phyloP scores from a whole-genome alignment of 108 stramenopile genomes.

The Nannochloropsis gaditana region DNA sequence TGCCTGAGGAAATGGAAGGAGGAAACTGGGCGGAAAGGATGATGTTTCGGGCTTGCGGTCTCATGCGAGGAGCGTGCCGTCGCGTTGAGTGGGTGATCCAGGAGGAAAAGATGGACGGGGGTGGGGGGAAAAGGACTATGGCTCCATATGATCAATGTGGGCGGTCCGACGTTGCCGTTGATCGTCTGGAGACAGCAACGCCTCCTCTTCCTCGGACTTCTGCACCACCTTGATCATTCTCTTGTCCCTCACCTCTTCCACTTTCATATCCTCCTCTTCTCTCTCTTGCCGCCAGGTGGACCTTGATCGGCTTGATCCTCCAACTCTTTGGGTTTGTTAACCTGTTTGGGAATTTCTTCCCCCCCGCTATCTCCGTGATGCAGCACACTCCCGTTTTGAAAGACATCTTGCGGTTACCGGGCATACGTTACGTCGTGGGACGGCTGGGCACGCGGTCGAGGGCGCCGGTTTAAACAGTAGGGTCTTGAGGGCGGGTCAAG shows the following conservation, averaged over 20 bases:
- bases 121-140: neutral
- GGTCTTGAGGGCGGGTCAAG: no score
- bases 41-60: no score
- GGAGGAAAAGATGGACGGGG: no score
- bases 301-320: slow-evolving; percentile 32
- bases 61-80: no score
- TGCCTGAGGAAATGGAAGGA: no score
- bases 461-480: neutral
- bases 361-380: slow-evolving; percentile 31
- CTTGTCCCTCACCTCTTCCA: no score
- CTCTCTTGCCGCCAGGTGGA: neutral
- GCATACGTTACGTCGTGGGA: neutral
- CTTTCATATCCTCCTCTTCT: no score
- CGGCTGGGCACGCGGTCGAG: neutral
- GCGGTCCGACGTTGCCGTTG: neutral
- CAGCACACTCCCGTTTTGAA: slow-evolving; percentile 11
- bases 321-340: slow-evolving; percentile 42
- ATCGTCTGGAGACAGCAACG: neutral
- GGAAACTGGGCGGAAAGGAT: no score
- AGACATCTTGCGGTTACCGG: neutral
- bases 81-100: no score
- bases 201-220: no score
- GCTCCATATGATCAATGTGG: neutral
- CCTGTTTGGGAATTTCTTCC: slow-evolving; percentile 39
- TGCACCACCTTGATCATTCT: no score